Conservation (phyloP, 495 filamentous ascomycete genomes). For the Parathielavia hyrcaniae region DNA sequence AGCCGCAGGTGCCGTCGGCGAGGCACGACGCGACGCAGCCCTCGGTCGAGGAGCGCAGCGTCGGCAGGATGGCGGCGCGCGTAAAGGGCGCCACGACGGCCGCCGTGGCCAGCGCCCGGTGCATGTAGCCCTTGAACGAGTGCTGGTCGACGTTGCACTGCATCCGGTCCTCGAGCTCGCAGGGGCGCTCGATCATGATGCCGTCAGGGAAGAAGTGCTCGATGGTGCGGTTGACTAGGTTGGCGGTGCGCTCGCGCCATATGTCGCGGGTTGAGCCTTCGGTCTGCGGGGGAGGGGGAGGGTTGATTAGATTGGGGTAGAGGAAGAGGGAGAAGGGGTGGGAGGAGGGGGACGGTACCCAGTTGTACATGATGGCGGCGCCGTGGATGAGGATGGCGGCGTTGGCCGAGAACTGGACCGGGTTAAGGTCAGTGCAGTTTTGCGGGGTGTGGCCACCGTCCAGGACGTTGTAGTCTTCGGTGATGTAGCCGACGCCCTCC, state of each 20-base stretch:
- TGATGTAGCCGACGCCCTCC: slow-evolving; percentile 44
- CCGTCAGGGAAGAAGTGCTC: slow-evolving; percentile 51
- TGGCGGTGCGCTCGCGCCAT: slow-evolving; percentile 50
- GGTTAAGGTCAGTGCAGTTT: slow-evolving; percentile 47
- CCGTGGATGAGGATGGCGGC: slow-evolving; percentile 61
- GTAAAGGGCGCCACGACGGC: slow-evolving; percentile 67
- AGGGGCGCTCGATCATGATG: slow-evolving; percentile 60
- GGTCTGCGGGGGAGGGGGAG: slow-evolving; percentile 31
- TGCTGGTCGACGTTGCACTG: slow-evolving; percentile 68
- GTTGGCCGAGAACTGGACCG: slow-evolving; percentile 65
- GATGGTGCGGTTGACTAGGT: slow-evolving; percentile 48
- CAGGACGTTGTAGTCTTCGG: slow-evolving; percentile 47
- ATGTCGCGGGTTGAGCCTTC: slow-evolving; percentile 29
- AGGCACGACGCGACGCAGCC: slow-evolving; percentile 63
- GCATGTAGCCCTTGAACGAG: slow-evolving; percentile 84
- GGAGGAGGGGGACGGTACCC: slow-evolving; percentile 37
- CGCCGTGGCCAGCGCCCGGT: slow-evolving; percentile 67
- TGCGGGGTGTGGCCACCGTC: slow-evolving; percentile 49
- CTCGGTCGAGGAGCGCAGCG: slow-evolving; percentile 56
- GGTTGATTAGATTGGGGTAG: not conserved
- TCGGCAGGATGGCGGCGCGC: slow-evolving; percentile 51
- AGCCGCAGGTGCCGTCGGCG: slow-evolving; percentile 59
- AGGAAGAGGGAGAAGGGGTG: not conserved
- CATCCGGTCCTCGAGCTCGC: slow-evolving; percentile 45
- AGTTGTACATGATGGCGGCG: slow-evolving; percentile 63